Base-by-base conservation (phyloP, 805 yeast genomes). In the Saccharomycopsis fodiens region DNA sequence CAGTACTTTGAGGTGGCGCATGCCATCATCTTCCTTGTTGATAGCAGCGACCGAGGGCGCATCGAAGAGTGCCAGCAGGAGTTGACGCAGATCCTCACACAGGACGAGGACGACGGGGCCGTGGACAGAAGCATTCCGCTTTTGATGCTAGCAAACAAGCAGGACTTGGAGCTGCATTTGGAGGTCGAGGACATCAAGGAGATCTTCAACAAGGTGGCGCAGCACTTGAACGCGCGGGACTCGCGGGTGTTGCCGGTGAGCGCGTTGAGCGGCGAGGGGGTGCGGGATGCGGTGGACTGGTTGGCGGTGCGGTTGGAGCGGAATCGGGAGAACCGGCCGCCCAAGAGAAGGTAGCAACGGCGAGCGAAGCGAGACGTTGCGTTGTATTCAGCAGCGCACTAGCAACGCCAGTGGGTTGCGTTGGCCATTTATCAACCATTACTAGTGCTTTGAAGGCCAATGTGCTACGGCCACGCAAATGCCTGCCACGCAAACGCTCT, bases 61-160 rank as follows among this genome's bases (percentile, higher is more conserved):
- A 74, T 91, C 43, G 80, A 84, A 52, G 97, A 89, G 62, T 88
- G 96, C 64, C 73, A 78, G 53, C 76, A 76, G 20, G 79, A 69
- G 10, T 63, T 54, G 69, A 68, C 57, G 60, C 64, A 39, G 59
- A 48, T 51, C 3, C 39, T 48, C 25, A 39, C 41, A 12, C 43
- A 50, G 19, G 54, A 51, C 25, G 53, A 46, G n/a, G 85, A 80
- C 46, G 88, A 46, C 6, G 36, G 39, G 6, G 22, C 69, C 12
- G 44, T 51, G 19, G 54, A 51, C 38, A 47, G 45, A 40, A 45
- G 94, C 25, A 82, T 88, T 15, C 98, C 97, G 1, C 78, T 91
- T 7, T 69, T 91, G 47, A 91, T 91, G 96, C 70, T 91, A 57
- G 97, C 97, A 5, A 91, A 93, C 62, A 93, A 93, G 61, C 96